Evolutionary conservation across 352 stramenopile species (phyloP).

Genomic region (Blastocystis sp.): DNA sequence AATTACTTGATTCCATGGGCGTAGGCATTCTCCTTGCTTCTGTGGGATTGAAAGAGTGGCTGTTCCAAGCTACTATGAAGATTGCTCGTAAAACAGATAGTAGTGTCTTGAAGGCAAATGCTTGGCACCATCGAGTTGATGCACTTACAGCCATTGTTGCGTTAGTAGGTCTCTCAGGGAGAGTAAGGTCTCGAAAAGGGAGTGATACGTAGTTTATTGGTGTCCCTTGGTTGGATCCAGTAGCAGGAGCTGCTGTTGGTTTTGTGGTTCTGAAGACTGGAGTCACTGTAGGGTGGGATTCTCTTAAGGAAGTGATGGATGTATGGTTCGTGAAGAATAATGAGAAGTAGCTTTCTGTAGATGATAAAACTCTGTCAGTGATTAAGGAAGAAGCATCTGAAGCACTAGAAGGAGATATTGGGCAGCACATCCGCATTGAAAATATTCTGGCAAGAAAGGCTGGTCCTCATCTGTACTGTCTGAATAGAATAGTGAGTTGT

Average conservation of each 20-base stretch:
- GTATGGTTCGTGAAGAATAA: not conserved
- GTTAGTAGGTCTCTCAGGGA: slow-evolving; percentile 38
- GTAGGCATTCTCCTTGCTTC: slow-evolving; percentile 30
- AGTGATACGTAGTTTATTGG: slow-evolving; percentile 56
- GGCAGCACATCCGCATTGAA: not conserved
- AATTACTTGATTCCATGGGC: slow-evolving; percentile 18
- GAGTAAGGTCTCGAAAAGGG: not conserved
- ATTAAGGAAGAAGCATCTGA: slow-evolving; percentile 10
- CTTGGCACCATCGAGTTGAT: slow-evolving; percentile 65
- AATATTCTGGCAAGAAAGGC: slow-evolving; percentile 55
- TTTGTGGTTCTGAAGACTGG: slow-evolving; percentile 55
- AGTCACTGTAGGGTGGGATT: slow-evolving; percentile 36
- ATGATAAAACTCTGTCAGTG: slow-evolving; percentile 6
- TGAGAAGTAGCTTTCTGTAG: slow-evolving; percentile 41
- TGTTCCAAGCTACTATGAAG: slow-evolving; percentile 59
- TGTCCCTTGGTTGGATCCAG: slow-evolving; percentile 49
- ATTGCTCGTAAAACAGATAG: slow-evolving; percentile 50
- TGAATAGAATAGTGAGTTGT: not conserved
- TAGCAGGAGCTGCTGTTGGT: slow-evolving; percentile 34
- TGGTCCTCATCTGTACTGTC: slow-evolving; percentile 53
- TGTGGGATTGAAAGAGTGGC: slow-evolving; percentile 56
- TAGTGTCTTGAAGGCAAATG: slow-evolving; percentile 62
- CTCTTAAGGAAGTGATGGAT: slow-evolving; percentile 25
- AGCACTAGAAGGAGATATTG: not conserved
- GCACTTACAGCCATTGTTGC: slow-evolving; percentile 54